Base-by-base conservation (phyloP, 257 asterid species). In the Plantago elongata region DNA sequence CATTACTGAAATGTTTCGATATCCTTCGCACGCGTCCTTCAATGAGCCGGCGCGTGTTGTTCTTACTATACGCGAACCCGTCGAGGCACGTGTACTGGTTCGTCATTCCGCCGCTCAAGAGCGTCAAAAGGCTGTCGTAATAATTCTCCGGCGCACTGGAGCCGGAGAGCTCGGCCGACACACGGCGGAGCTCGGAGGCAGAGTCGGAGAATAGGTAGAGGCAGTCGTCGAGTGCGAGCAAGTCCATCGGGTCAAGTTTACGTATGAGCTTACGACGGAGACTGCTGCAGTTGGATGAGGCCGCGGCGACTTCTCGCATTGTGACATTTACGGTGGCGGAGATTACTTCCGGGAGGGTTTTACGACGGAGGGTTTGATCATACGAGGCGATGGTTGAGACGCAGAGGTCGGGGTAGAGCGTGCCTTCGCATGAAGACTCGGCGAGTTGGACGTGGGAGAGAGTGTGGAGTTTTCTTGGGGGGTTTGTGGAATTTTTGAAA, bases 1-100 rank as follows among this genome's bases (percentile, higher is more conserved):
- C 70, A 50, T 93, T 93, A 75, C 99, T 93, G 52, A 89, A 67
- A 64, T 89, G 99, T 50, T 62, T 79, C 43, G 99, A 70, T 70
- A 93, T 93, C 47, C 71, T 67, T 6, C 69, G 68, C 34, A 89
- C 66, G 52, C 90, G 56, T 1, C 76, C 78, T 60, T 93, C 78
- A 9, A 93, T 76, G 54, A 67, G 69, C 0, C 68, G 71, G 60
- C 96, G 81, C 0, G 94, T 76, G 45, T 77, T 73, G 72, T 79
- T 84, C 51, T 66, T 72, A 51, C 84, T 67, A 69, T 69, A 83
- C 5, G 87, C 96, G 61, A 93, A 86, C 0, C 99, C 99, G 54
- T 89, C 99, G 29, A 93, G 92, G 71, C 99, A 93, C 18, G 97
- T 93, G 79, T 71, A 56, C 80, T 89, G 97, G 52, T 89, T 89